Evolutionary conservation across 106 monocot genomes (phyloP).

Genomic region (Acorus gramineus): DNA sequence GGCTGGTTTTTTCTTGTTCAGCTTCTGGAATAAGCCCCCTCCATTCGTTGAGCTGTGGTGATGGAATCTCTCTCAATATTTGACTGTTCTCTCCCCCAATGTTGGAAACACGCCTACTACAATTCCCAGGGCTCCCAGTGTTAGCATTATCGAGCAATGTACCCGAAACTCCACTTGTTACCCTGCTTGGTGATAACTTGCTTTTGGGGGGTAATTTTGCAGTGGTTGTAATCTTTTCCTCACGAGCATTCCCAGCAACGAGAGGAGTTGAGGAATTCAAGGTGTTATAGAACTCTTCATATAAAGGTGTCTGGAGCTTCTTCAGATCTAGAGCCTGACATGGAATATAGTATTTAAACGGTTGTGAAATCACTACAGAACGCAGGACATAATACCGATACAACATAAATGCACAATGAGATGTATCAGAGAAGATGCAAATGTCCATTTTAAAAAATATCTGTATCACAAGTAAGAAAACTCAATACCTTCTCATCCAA

Average conservation of each 20-base stretch:
- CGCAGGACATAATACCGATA: no score
- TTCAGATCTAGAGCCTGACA: slow-evolving; percentile 85
- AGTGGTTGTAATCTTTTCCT: slow-evolving; percentile 32
- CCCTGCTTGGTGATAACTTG: slow-evolving; percentile 41
- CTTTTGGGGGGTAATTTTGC: slow-evolving; percentile 47
- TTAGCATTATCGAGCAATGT: slow-evolving; percentile 8
- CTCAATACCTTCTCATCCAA: slow-evolving; percentile 78
- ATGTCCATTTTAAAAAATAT: no score
- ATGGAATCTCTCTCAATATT: slow-evolving; percentile 69
- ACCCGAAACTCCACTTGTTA: slow-evolving; percentile 9
- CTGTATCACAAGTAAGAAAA: no score
- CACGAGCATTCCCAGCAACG: slow-evolving; percentile 10
- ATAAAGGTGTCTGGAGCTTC: slow-evolving; percentile 91
- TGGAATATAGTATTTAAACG: not conserved
- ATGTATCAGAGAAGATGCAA: no score
- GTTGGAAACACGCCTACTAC: slow-evolving; percentile 25
- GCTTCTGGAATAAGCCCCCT: slow-evolving; percentile 31
- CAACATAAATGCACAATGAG: no score
- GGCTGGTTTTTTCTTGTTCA: slow-evolving; percentile 23
- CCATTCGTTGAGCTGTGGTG: slow-evolving; percentile 49
- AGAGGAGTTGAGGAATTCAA: slow-evolving; percentile 33
- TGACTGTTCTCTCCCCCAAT: slow-evolving; percentile 22
- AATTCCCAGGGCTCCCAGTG: slow-evolving; percentile 18
- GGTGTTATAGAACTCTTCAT: slow-evolving; percentile 84
- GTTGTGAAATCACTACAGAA: no score